Base-by-base conservation (phyloP, 1,284 basidiomycete genomes). In the Limonomyces culmigenus region DNA sequence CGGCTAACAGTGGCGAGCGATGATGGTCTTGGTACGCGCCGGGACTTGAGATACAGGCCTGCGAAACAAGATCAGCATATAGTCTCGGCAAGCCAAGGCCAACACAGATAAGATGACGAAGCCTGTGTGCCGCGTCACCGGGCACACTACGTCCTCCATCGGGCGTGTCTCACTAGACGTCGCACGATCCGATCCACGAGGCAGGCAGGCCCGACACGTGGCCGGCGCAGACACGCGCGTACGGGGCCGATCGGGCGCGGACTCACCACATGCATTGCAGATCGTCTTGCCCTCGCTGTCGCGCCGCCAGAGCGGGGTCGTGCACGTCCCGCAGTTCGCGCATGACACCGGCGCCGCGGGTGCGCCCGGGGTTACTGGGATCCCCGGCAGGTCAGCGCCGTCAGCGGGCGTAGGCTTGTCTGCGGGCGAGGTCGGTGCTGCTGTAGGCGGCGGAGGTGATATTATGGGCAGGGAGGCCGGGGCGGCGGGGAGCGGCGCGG, bases 261-360 rank as follows among this genome's bases (percentile, higher is more conserved):
- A 78, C 86, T 59, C 59, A 89, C 87, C 87, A 60, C 87, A 92
- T 38, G 87, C 88, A 57, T 92, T 92, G 54, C 81, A 87, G 40
- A 84, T 85, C 53, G 84, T 88, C 59, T 91, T 84, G 35, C 89
- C 89, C 41, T 88, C 83, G 51, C 92, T 88, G 50, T 95, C 91
- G 47, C 89, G 65, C 49, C 89, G 64, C 89, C 89, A 95, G 4
- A 96, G 62, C 11, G 89, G 89, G 1, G 89, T 96, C 31, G 91
- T 93, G 53, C 83, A 87, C 31, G 89, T 93, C 14, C 84, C 83
- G 55, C 89, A 95, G 54, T 91, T 89, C 31, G 83, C 74, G 57
- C 89, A 95, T 50, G 77, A 77, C 49, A 91, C 58, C 13, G 80
- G 85, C 39, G 85, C 85, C 27, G 88, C 78, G 0, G 68, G 60